Conservation (phyloP, 1,284 basidiomycete genomes). For the Ceratobasidium sp. region DNA sequence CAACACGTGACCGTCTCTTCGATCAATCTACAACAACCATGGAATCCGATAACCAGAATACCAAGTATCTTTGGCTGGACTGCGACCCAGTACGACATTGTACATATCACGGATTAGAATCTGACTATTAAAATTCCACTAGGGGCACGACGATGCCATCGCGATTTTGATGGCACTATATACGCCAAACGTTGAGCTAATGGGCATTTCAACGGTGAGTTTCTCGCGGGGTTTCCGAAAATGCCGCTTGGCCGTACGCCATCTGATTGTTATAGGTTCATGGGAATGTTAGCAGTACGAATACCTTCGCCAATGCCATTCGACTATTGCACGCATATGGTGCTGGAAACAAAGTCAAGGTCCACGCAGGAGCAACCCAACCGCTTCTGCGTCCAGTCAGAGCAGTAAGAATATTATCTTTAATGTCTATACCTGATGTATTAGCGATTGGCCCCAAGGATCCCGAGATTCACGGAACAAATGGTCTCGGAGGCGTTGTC, state of each 20-base stretch:
- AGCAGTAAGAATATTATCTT: slow-evolving; percentile 57
- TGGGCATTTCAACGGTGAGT: slow-evolving; percentile 82
- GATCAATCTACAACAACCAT: neutral
- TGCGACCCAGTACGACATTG: slow-evolving; percentile 62
- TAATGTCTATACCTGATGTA: slow-evolving; percentile 15
- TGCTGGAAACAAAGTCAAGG: slow-evolving; percentile 65
- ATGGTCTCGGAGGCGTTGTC: slow-evolving; percentile 83
- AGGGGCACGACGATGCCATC: slow-evolving; percentile 89
- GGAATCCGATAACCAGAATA: slow-evolving; percentile 2
- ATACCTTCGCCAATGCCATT: slow-evolving; percentile 77
- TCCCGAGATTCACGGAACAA: slow-evolving; percentile 80
- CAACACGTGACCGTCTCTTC: slow-evolving; percentile 2
- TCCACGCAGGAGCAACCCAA: slow-evolving; percentile 73
- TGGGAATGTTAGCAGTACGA: slow-evolving; percentile 73
- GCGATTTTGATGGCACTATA: slow-evolving; percentile 80
- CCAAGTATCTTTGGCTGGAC: slow-evolving; percentile 63
- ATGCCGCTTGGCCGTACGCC: too few species aligned
- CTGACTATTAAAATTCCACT: neutral
- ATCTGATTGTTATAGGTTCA: slow-evolving; percentile 65
- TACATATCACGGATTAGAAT: neutral
- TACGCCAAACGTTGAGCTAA: slow-evolving; percentile 67
- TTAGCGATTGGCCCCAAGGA: slow-evolving; percentile 39
- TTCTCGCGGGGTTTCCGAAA: neutral
- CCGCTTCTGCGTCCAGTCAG: slow-evolving; percentile 68
- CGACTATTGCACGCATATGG: slow-evolving; percentile 76